Evolutionary conservation across 2,329 filamentous ascomycete species (phyloP), one percentile per base, ranked within the genome.

Genomic region (Cercospora berteroae): DNA sequence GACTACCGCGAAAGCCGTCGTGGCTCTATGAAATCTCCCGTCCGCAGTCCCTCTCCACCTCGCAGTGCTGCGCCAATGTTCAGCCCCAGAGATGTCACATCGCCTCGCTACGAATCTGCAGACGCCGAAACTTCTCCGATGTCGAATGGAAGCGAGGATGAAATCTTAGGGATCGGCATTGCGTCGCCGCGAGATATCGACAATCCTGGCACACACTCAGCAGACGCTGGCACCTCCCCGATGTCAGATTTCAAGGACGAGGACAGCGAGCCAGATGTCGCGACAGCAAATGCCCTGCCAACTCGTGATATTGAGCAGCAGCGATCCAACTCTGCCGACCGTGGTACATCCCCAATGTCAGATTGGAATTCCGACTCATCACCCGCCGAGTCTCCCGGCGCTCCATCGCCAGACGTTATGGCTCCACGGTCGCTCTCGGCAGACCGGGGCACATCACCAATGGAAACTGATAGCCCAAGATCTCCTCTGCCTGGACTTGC

Each of bases 181-280:
- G 42, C 48, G 10, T 65, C 63, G 16, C 63, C 57, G 18, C 63
- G 42, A 36, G 63, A 60, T 31, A 60, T 60, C 16, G 63, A 65
- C 27, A 42, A 65, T 12, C 57, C 42, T n/a, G 27, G 63, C 12
- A 39, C 63, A 13, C 63, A 60, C n/a, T 60, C 63, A 39, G 63
- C 63, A n/a, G 63, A 65, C 36, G 63, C 63, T 13, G 63, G 63
- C 5, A 65, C 63, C 13, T 65, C 63, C 7, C 63, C 63, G n/a
- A 60, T 65, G 63, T 60, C 56, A 27, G 56, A 60, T 23, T 60
- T 60, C 42, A 55, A 42, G 16, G 63, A 65, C 13, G 56, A 60
- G 25, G 56, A 65, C 27, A 60, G 63, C 42, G 57, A 60, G 57
- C 56, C 63, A 27, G 56, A 60, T 39, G 52, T 64, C 12, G 12